Evolutionary conservation across 2,329 filamentous ascomycete genomes (phyloP), one percentile per base, ranked within the genome.

Genomic region (Phyllosticta citribraziliensis): DNA sequence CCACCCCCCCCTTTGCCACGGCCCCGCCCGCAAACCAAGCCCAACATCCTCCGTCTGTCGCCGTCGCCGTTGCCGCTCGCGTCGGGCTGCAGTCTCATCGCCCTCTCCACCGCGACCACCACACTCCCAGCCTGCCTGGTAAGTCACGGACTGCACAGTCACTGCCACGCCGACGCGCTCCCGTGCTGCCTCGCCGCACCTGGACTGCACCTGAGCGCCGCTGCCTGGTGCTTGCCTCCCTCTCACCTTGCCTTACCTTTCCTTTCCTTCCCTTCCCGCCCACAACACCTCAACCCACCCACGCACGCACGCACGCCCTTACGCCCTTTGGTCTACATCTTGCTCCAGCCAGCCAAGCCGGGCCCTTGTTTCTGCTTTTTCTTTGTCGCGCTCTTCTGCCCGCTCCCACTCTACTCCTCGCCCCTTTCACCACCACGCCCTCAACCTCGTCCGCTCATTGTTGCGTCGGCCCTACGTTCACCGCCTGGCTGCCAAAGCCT

Each of bases 401-500:
- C 30, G 30, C 47, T 40, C 40, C 47, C 40, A 27, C 27, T 25
- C 52, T 52, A 17, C 52, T 50, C 9, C 53, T 47, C 50, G 52
- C 66, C 63, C 65, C 55, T 56, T 40, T 63, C 56, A 57, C 27
- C 9, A 40, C 60, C 66, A 65, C 61, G 63, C 55, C 60, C 33
- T 40, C 60, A 57, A 30, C 51, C 51, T 57, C 64, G 65, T 68
- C 66, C 70, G 65, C 59, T 66, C 33, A 40, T 40, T 40, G 33
- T 40, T 40, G 33, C 33, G 33, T 40, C 65, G 64, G 68, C 70
- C 66, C 70, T 72, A 73, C 72, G 71, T 72, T 70, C 72, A 75
- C 73, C 73, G 73, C 73, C 72, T 75, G 67, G 68, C 70, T 72
- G 71, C 72, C 69, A 71, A 73, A 74, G 69, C 70, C 70, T 64